Evolutionary conservation across 306 rosid genomes (phyloP).

Genomic region (Dryas drummondii): DNA sequence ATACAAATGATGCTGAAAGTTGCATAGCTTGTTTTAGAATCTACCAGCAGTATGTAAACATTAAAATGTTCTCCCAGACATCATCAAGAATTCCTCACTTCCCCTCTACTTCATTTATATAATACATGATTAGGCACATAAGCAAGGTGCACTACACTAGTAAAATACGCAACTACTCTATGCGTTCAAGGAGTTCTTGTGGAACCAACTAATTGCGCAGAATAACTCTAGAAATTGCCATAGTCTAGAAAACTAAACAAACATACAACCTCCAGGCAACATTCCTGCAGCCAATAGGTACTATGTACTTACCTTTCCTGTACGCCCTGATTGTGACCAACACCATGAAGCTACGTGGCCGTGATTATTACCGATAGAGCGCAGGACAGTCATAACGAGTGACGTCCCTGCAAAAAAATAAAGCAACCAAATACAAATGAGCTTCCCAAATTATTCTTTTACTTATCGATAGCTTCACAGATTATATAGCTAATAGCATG

Average conservation of each 20-base stretch:
- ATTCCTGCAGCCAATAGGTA: slow-evolving; percentile 16
- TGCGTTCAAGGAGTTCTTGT: background rate
- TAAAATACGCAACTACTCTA: background rate
- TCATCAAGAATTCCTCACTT: slow-evolving; percentile 4
- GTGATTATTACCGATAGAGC: slow-evolving; percentile 87
- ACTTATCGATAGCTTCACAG: slow-evolving; percentile 6
- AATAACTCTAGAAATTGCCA: slow-evolving; percentile 6
- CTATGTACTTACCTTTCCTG: slow-evolving; percentile 73
- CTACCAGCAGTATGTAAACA: background rate
- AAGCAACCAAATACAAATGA: slow-evolving; percentile 24
- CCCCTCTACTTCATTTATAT: slow-evolving; percentile 10
- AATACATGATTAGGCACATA: background rate
- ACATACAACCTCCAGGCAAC: background rate
- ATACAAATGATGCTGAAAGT: background rate
- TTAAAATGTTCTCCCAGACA: background rate
- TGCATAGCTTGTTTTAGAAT: background rate
- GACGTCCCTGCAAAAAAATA: slow-evolving; percentile 65
- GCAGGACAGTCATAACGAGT: slow-evolving; percentile 78
- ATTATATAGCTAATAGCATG: slow-evolving; percentile 14
- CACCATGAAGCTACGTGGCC: slow-evolving; percentile 80
- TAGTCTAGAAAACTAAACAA: background rate
- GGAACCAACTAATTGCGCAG: background rate
- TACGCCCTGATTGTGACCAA: slow-evolving; percentile 72
- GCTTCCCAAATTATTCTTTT: slow-evolving; percentile 6
- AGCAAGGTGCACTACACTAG: background rate